These are phyloP conservation scores for Alternaria alternata DNA, from an alignment of 2,329 filamentous ascomycete species.

Conservation along the genomic window DNA sequence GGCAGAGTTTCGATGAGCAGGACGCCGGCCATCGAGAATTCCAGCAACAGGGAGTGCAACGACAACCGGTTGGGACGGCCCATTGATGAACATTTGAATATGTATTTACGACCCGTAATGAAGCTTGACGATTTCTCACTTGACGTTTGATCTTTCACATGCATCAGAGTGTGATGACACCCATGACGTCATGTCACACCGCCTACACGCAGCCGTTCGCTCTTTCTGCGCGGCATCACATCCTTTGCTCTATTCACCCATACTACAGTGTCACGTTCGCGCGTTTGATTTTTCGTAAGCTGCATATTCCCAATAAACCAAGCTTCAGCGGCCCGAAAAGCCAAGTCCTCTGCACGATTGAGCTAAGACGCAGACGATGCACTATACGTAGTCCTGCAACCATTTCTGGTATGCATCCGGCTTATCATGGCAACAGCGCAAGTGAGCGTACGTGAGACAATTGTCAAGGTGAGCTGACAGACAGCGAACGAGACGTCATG, in stretches of 20 bases:
- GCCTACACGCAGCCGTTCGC: background rate
- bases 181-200: background rate
- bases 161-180: background rate
- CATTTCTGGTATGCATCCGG: background rate
- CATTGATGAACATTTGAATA: background rate
- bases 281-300: background rate
- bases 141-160: background rate
- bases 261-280: background rate
- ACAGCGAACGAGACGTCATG: background rate
- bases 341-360: background rate
- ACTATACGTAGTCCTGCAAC: background rate
- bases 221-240: background rate
- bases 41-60: background rate
- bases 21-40: background rate
- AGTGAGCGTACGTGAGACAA: background rate
- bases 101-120: background rate
- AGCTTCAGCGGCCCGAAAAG: slow-evolving; percentile 1
- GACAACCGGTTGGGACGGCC: background rate
- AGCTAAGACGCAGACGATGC: background rate
- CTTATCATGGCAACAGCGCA: background rate
- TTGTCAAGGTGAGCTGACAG: background rate
- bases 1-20: background rate
- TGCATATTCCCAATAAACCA: background rate
- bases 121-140: background rate
- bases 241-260: background rate